Base-by-base conservation (phyloP, 352 stramenopile species). In the Globisporangium acanthophoron region DNA sequence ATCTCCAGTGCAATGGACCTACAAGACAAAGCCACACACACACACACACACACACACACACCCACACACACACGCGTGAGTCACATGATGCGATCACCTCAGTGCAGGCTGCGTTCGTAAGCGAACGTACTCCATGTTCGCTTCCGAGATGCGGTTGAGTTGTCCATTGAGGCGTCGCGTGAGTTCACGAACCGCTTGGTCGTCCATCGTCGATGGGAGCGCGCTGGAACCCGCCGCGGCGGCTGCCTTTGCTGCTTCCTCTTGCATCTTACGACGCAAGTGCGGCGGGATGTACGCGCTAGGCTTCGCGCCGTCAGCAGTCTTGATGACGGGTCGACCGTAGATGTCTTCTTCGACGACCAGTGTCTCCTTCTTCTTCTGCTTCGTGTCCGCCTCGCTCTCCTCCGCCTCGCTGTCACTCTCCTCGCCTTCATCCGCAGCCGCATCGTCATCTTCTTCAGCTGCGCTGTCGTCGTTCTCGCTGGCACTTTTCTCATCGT, bases 131-230 rank as follows among this genome's bases (percentile, higher is more conserved):
- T 97, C 88, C 73, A 97, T 92, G 60, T 97, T 97, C 56, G 75
- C 80, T 70, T 97, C 90, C 16, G 88, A 93, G 50, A 97, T 89
- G 44, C 89, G 86, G 64, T 97, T 97, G 6, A 97, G 67, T 59
- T 96, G 87, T 24, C 89, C 89, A 62, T 97, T 96, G 35, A 97
- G 68, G 37, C 78, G 72, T 4, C 87, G 80, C 29, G 74, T 74
- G 56, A 94, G 61, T 56, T 92, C 81, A 0, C 84, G 77, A 47
- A 92, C 58, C 13, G 70, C 70, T 57, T 90, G 75, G 47, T 90
- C 80, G 49, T 92, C 79, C 80, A 90, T 90, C 21, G 78, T 71
- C 33, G 71, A 85, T 37, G 74, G 67, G 35, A 69, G 52, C 8
- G 20, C 18, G 31, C 21, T 52, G 21, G 62, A 63, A 15, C 64